Evolutionary conservation across 768 basidiomycete genomes (phyloP), one percentile per base, ranked within the genome.

Genomic region (Gymnopilus dilepis): DNA sequence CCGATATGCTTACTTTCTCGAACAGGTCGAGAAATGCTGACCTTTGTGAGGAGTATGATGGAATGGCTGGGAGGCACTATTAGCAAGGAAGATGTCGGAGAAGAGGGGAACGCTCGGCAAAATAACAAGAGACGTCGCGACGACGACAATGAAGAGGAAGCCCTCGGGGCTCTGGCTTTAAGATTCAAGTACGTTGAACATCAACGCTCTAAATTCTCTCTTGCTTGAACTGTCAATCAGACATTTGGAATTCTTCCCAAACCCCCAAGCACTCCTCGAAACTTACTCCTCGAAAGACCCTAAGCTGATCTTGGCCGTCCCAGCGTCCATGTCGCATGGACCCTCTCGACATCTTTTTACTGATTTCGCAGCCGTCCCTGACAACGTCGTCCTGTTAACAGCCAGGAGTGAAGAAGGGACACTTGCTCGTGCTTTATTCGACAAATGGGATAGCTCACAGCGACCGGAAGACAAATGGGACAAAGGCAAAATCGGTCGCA

Each of bases 51-150:
- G 60, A 96, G 93, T 80, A 91, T 99, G 92, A 97, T 97, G 86
- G 97, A 99, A 72, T 99, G 96, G 95, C 86, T 99, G 64, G 97
- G 97, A 9, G 97, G 97, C 0, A 95, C 93, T 13, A 88, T 97
- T 56, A 93, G 89, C 67, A 94, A 94, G 70, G 94, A 95, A 68
- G 95, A 97, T 63, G 91, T 93, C 1, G 90, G 93, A 2, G 93
- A 92, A 71, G 90, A 92, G 30, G 86, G 84, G 6, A 81, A 80
- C 26, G 81, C 82, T 47, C 81, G 81, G 19, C 80, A 83, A 38
- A 81, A 84, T 41, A 80, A 82, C 63, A 82, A 86, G 64, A 77
- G 88, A 62, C 76, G 82, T 53, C 78, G 82, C 6, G 88, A 89
- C 54, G 88, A 90, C 4, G 89, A 90, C 37, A 88, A 78, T 1